These are phyloP conservation scores for Platanthera zijinensis DNA, from an alignment of 106 monocot genomes.

Conservation along the genomic window DNA sequence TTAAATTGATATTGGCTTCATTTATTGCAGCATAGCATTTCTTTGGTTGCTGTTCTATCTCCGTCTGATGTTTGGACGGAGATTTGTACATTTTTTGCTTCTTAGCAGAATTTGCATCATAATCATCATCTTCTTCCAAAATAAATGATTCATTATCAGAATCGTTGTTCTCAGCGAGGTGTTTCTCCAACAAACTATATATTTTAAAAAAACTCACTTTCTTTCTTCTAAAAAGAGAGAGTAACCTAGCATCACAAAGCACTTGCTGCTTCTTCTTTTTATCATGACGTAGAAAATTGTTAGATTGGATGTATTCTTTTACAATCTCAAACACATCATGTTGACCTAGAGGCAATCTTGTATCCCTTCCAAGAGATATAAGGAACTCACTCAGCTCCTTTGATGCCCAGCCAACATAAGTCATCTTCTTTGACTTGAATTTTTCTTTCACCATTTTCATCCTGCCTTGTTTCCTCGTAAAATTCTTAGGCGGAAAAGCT, in stretches of 20 bases:
- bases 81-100: conserved; percentile 15
- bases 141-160: conserved; percentile 25
- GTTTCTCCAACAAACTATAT: conserved; percentile 40
- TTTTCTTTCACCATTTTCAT: conserved; percentile 18
- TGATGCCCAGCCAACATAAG: conserved; percentile 61
- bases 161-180: conserved; percentile 41
- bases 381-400: conserved; percentile 60
- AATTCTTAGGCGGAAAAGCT: conserved; percentile 3
- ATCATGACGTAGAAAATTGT: conserved; percentile 48
- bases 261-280: conserved; percentile 49
- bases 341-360: conserved; percentile 25
- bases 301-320: conserved; percentile 41
- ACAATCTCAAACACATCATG: conserved; percentile 43
- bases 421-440: conserved; percentile 29
- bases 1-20: conserved; percentile 43
- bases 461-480: conserved; percentile 7
- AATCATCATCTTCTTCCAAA: conserved; percentile 34
- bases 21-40: conserved; percentile 40
- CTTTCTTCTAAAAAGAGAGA: conserved; percentile 45
- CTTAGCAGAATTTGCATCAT: conserved; percentile 10
- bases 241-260: conserved; percentile 51
- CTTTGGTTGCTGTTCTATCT: conserved; percentile 11
- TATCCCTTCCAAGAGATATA: conserved; percentile 46
- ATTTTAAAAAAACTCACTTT: conserved; percentile 44
- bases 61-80: conserved; percentile 5